Base-by-base conservation (phyloP, 345 rosid genomes). In the Lumnitzera littorea region DNA sequence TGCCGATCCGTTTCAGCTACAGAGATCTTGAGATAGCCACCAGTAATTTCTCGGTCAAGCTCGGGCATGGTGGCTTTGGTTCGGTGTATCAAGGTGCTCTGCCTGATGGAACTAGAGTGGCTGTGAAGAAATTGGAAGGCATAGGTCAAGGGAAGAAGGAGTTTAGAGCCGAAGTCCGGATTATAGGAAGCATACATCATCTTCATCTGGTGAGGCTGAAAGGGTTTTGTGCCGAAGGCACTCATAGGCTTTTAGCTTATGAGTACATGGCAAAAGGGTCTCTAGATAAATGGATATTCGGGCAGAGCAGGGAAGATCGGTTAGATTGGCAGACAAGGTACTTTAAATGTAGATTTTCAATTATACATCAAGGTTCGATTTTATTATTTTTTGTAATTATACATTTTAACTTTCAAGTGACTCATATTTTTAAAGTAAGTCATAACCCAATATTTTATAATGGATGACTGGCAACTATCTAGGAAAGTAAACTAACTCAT, bases 11-110 rank as follows among this genome's bases (percentile, higher is more conserved):
- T 15, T 94, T 77, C 58, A 77, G 77, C 68, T 94, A 86, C 77
- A 76, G 60, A 54, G 97, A 91, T 54, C 99, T 94, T 55, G 88
- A 81, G 68, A 68, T 70, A 8, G 95, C 96, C 1, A 94, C 99
- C 3, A 74, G 80, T 62, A 75, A 83, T 80, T 94, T 94, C 76
- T 70, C 86, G 2, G 76, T 80, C 50, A 94, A 81, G 82, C 83
- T 94, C 14, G 99, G 99, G 48, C 95, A 84, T 29, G 99, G 97
- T 24, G 97, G 99, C 51, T 94, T 94, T 64, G 99, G 99, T 27
- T 82, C 96, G 0, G 99, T 94, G 50, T 94, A 91, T 63, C 74
- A 68, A 62, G 99, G 97, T 4, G 56, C 57, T 70, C 88, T 94
- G 9, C 82, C 84, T 0, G 97, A 84, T 73, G 96, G 92, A 16